Conservation (phyloP, 2,329 filamentous ascomycete genomes). For the Metarhizium guizhouense region DNA sequence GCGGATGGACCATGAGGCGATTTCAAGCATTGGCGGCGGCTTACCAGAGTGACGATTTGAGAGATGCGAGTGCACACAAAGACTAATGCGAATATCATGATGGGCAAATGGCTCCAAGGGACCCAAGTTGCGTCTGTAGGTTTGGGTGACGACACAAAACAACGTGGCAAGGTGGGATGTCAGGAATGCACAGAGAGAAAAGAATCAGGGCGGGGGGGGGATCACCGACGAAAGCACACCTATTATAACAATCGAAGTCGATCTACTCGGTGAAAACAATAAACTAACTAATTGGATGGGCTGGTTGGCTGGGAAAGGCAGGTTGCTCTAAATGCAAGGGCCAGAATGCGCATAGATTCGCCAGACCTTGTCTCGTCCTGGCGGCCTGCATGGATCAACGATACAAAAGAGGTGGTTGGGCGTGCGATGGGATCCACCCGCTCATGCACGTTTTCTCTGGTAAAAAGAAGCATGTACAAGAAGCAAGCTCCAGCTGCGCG, state of each 20-base stretch:
- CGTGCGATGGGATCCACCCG: no score
- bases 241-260: background rate
- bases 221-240: background rate
- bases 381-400: no score
- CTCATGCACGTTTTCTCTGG: no score
- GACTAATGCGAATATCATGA: slow-evolving; percentile 54
- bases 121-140: no score
- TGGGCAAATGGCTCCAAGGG: slow-evolving; percentile 13
- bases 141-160: background rate
- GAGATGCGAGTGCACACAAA: slow-evolving; percentile 55
- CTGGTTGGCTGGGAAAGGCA: background rate
- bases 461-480: no score
- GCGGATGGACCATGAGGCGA: no score
- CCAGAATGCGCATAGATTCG: background rate
- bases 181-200: slow-evolving; percentile 1
- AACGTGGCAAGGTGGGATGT: slow-evolving; percentile 3
- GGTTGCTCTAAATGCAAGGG: background rate
- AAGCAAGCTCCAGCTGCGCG: no score
- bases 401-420: no score
- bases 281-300: slow-evolving; percentile 1
- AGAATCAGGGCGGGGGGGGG: background rate
- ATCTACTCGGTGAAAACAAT: background rate
- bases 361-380: background rate
- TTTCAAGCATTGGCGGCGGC: slow-evolving; percentile 8
- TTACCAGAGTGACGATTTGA: slow-evolving; percentile 55